Evolutionary conservation across 371 early-diverging fungal genomes (phyloP).

Genomic region (Syncephalis plumigaleata): DNA sequence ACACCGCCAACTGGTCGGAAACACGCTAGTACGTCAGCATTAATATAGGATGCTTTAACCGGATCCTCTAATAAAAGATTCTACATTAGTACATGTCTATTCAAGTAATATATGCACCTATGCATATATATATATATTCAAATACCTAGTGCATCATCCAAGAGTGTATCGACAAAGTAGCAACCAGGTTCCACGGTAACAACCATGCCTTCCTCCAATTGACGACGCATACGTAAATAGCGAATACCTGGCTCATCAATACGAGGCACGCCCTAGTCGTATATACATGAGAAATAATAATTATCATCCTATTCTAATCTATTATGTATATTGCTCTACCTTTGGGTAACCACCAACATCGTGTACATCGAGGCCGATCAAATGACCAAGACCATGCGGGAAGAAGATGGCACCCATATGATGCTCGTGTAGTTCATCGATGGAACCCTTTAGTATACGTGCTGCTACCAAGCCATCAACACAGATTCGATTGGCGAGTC

Average conservation of each 20-base stretch:
- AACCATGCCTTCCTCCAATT: constrained; percentile 57
- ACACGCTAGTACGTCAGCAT: constrained; percentile 43
- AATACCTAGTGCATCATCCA: constrained; percentile 16
- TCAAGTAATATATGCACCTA: too few species aligned
- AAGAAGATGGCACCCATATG: constrained; percentile 73
- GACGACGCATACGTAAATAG: constrained; percentile 74
- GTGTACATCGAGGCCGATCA: constrained; percentile 69
- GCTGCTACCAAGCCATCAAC: constrained; percentile 53
- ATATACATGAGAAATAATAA: too few species aligned
- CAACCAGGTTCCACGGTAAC: constrained; percentile 91
- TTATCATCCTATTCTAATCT: too few species aligned
- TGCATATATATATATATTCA: too few species aligned
- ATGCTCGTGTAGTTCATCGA: constrained; percentile 42
- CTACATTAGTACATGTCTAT: too few species aligned
- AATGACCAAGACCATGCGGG: constrained; percentile 68
- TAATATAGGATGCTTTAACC: constrained; percentile 36
- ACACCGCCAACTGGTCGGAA: constrained; percentile 78
- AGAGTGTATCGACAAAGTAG: constrained; percentile 38
- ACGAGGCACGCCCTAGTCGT: constrained; percentile 34
- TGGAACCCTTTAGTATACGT: constrained; percentile 50
- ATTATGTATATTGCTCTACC: too few species aligned
- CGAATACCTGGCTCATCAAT: constrained; percentile 67
- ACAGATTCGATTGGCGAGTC: constrained; percentile 49
- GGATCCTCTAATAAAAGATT: constrained; percentile 27
- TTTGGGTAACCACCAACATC: constrained; percentile 78